phyloP scores from a whole-genome alignment of 2,329 filamentous ascomycete genomes.

The Epichloe scottii region DNA sequence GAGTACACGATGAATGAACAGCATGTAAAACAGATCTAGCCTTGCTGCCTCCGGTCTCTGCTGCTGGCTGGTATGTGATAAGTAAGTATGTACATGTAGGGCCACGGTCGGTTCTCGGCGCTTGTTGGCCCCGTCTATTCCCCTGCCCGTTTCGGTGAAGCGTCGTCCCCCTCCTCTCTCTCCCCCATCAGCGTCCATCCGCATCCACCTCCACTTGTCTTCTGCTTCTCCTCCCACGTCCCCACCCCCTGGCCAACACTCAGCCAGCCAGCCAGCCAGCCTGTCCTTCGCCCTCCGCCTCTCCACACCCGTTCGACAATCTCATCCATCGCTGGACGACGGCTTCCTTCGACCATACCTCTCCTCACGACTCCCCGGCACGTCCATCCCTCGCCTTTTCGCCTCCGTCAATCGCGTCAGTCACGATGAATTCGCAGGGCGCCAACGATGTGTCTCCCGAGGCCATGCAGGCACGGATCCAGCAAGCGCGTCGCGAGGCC shows the following conservation, averaged over 20 bases:
- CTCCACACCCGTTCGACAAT: constrained; percentile 19
- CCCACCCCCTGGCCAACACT: constrained; percentile 1
- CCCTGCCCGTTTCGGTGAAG: not conserved
- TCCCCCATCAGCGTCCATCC: not conserved
- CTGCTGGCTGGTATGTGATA: too few species aligned
- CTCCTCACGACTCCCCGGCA: not conserved
- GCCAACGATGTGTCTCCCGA: constrained; percentile 54
- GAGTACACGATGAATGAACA: too few species aligned
- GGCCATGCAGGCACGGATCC: constrained; percentile 86
- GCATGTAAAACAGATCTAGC: too few species aligned
- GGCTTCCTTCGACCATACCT: constrained; percentile 8
- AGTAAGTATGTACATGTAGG: not conserved
- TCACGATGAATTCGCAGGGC: constrained; percentile 44
- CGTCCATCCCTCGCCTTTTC: constrained; percentile 4
- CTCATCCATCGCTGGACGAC: constrained; percentile 17
- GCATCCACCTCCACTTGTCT: not conserved
- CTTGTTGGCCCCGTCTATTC: not conserved
- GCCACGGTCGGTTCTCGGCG: not conserved
- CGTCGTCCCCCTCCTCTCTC: not conserved
- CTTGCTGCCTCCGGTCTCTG: too few species aligned
- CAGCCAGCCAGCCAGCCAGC: constrained; percentile 5
- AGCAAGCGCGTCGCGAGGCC: constrained; percentile 88
- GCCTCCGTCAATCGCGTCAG: constrained; percentile 7
- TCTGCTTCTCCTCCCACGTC: not conserved
- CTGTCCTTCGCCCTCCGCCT: constrained; percentile 19